These are phyloP conservation scores for Lipomyces kockii DNA, from an alignment of 805 yeast species.

Conservation along the genomic window DNA sequence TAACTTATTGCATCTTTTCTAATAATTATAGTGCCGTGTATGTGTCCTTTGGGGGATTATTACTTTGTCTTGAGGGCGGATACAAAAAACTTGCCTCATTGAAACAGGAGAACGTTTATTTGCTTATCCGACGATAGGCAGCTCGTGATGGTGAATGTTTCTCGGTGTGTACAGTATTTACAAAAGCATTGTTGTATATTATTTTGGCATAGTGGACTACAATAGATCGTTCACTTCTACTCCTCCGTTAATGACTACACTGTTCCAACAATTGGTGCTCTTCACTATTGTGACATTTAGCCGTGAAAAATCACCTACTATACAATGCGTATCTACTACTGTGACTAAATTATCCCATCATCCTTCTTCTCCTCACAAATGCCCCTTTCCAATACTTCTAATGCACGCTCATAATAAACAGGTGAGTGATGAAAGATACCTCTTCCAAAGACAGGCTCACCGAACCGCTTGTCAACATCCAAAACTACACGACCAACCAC, in stretches of 20 bases:
- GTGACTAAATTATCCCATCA: neutral
- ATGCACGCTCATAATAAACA: constrained; percentile 44
- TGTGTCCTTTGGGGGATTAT: constrained; percentile 92
- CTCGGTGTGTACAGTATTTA: neutral
- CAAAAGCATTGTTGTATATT: constrained; percentile 17
- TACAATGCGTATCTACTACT: neutral
- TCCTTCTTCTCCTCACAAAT: constrained; percentile 33
- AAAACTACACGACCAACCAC: constrained; percentile 41
- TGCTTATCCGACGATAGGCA: constrained; percentile 74
- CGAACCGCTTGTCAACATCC: constrained; percentile 44
- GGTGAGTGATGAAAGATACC: constrained; percentile 46
- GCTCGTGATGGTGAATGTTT: neutral
- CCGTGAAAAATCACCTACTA: neutral
- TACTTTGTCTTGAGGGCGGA: constrained; percentile 92
- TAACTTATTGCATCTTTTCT: neutral
- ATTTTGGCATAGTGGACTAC: neutral
- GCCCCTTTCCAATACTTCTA: constrained; percentile 42
- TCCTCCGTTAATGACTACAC: neutral
- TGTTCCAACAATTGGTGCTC: neutral
- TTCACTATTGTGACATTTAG: neutral
- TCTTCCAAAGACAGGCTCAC: constrained; percentile 45
- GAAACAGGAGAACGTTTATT: constrained; percentile 92
- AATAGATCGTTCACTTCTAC: neutral
- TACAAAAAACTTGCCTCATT: constrained; percentile 85
- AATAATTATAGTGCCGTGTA: constrained; percentile 71